A percentile compares a stretch with the other conserved stretches of the same genome.
phyloP scores from a whole-genome alignment of 73 alveolate species.

The Symbiodinium natans region DNA sequence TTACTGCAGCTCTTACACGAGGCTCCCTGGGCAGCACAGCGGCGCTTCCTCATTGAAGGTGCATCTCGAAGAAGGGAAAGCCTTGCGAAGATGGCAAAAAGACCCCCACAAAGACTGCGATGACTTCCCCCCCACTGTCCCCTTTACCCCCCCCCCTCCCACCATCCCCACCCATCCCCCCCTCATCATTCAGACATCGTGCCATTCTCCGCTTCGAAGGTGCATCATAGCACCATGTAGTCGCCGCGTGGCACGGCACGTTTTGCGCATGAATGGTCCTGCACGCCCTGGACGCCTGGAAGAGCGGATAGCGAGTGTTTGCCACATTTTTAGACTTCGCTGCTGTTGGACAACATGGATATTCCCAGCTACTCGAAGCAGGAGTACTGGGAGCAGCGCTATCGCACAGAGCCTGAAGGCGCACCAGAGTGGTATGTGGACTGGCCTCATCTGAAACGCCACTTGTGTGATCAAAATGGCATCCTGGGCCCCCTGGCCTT shows the following conservation, averaged over 20 bases:
- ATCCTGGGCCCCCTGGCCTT: slow-evolving; percentile 1
- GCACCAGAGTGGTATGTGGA: background rate
- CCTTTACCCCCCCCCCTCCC: background rate
- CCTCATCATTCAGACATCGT: no score
- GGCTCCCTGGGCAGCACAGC: slow-evolving; percentile 13
- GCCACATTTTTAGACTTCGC: no score
- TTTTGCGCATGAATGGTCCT: no score
- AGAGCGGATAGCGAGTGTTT: no score
- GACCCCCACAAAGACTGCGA: no score
- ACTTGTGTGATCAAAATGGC: background rate
- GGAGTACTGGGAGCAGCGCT: slow-evolving; percentile 3
- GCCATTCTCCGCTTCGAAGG: no score
- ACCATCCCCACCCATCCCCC: no score
- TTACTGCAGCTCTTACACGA: no score
- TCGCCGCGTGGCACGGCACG: no score
- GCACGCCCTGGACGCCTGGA: no score
- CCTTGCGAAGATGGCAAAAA: background rate
- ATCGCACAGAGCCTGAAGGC: background rate
- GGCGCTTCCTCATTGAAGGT: background rate
- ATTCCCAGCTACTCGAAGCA: background rate
- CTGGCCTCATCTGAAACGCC: background rate
- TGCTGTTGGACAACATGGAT: background rate
- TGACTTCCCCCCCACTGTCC: no score
- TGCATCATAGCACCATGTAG: no score
- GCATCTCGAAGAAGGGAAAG: background rate